These are phyloP conservation scores for Rasamsonia emersonii DNA, from an alignment of 2,329 filamentous ascomycete species.

Conservation along the genomic window DNA sequence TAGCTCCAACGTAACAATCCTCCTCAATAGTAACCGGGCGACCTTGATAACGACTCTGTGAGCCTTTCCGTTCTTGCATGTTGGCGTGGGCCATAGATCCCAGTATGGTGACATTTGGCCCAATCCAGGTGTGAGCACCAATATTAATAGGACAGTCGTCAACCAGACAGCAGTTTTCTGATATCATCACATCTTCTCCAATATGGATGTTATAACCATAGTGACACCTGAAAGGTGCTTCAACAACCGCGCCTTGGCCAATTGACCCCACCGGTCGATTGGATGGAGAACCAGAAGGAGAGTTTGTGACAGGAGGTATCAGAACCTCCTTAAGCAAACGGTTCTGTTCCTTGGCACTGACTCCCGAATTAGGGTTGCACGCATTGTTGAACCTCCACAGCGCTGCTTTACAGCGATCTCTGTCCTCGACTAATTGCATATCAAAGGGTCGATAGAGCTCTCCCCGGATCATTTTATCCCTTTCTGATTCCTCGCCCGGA, in stretches of 20 bases:
- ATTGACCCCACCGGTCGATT: conserved; percentile 51
- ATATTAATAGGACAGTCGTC: conserved; percentile 80
- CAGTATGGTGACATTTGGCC: conserved; percentile 79
- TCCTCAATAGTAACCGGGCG: conserved; percentile 67
- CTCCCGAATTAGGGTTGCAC: conserved; percentile 62
- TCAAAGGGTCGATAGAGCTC: conserved; percentile 73
- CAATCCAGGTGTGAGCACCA: conserved; percentile 60
- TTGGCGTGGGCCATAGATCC: conserved; percentile 66
- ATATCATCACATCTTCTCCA: conserved; percentile 75
- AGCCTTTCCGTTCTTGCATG: conserved; percentile 63
- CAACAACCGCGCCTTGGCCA: conserved; percentile 68
- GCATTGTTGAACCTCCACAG: conserved; percentile 83
- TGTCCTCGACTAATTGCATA: conserved; percentile 68
- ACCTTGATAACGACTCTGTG: conserved; percentile 62
- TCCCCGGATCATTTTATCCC: conserved; percentile 81
- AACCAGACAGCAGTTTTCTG: conserved; percentile 73
- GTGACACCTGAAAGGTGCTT: conserved; percentile 84
- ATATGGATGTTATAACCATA: conserved; percentile 94
- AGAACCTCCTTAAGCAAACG: conserved; percentile 32
- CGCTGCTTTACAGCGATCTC: conserved; percentile 73
- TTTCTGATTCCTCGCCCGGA: conserved; percentile 55
- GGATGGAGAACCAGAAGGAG: conserved; percentile 47
- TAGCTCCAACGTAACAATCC: conserved; percentile 58
- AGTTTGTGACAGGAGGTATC: conserved; percentile 26
- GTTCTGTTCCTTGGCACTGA: conserved; percentile 45